Evolutionary conservation across 148 eudicot genomes (phyloP).

Genomic region (Chenopodium formosanum): DNA sequence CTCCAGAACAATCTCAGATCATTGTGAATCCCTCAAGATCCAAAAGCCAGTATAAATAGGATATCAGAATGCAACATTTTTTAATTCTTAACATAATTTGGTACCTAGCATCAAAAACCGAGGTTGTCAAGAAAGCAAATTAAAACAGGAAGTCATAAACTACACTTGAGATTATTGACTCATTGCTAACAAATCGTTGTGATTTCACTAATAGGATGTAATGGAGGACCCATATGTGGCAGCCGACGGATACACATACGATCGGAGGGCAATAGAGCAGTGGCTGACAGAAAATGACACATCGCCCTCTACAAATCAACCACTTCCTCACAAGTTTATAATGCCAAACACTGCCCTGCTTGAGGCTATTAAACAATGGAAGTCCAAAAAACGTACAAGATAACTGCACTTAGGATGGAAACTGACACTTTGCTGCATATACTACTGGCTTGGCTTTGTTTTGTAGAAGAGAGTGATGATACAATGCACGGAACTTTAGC

Average conservation of each 20-base stretch:
- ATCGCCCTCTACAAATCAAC: slow-evolving; percentile 71
- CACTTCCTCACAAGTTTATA: slow-evolving; percentile 53
- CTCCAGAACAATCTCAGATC: not conserved
- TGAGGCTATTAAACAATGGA: slow-evolving; percentile 84
- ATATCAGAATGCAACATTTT: not conserved
- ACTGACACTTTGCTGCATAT: not conserved
- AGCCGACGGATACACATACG: slow-evolving; percentile 91
- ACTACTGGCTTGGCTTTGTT: not conserved
- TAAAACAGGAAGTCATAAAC: not conserved
- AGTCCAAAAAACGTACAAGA: slow-evolving; percentile 30
- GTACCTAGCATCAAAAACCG: not conserved
- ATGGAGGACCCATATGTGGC: slow-evolving; percentile 95
- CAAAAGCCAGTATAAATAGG: not conserved
- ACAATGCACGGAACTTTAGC: not conserved
- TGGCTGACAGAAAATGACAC: slow-evolving; percentile 62
- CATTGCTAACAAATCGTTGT: not conserved
- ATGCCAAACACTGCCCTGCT: slow-evolving; percentile 70
- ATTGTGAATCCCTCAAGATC: not conserved
- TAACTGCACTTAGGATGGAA: not conserved
- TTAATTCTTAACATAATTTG: not conserved
- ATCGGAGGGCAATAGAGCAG: slow-evolving; percentile 65
- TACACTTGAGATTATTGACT: not conserved
- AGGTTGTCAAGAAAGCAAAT: not conserved
- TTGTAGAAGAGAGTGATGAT: not conserved
- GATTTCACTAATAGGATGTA: slow-evolving; percentile 48